These are phyloP conservation scores for Glonium stellatum DNA, from an alignment of 495 filamentous ascomycete species.

Conservation along the genomic window DNA sequence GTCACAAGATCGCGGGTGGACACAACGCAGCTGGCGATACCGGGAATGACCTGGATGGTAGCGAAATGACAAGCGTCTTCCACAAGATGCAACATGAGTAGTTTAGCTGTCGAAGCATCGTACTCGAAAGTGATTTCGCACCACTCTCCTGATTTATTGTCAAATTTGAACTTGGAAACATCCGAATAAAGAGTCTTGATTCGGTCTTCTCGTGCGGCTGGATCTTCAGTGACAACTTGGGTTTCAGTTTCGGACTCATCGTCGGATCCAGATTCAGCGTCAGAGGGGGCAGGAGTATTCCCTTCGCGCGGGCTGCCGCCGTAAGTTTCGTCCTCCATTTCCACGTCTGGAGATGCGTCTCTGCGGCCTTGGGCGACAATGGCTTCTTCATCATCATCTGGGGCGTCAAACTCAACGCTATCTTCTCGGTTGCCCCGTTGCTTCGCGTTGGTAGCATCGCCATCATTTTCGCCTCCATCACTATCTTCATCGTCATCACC, in stretches of 20 bases:
- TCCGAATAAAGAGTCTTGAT: constrained; percentile 54
- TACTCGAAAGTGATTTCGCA: constrained; percentile 82
- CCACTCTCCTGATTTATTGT: constrained; percentile 63
- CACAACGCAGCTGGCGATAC: constrained; percentile 66
- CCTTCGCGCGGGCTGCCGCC: constrained; percentile 24
- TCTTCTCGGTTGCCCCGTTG: constrained; percentile 66
- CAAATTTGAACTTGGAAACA: constrained; percentile 71
- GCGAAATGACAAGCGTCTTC: constrained; percentile 67
- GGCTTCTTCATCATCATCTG: constrained; percentile 82
- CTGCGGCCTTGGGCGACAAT: constrained; percentile 26
- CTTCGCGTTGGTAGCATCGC: constrained; percentile 78
- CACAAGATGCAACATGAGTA: constrained; percentile 85
- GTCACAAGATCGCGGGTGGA: constrained; percentile 46
- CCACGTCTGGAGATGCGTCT: constrained; percentile 12
- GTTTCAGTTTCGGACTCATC: constrained; percentile 38
- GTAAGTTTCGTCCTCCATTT: constrained; percentile 25
- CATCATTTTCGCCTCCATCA: constrained; percentile 71
- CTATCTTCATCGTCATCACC: constrained; percentile 53
- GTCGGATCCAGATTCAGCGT: constrained; percentile 12
- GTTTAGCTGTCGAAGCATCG: constrained; percentile 70
- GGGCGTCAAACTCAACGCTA: constrained; percentile 79
- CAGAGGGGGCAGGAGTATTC: constrained; percentile 4
- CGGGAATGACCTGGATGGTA: constrained; percentile 78
- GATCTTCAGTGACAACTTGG: constrained; percentile 11
- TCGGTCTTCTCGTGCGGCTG: constrained; percentile 49